Conservation (phyloP, 768 basidiomycete genomes). For the Boletus vermiculosoides region DNA sequence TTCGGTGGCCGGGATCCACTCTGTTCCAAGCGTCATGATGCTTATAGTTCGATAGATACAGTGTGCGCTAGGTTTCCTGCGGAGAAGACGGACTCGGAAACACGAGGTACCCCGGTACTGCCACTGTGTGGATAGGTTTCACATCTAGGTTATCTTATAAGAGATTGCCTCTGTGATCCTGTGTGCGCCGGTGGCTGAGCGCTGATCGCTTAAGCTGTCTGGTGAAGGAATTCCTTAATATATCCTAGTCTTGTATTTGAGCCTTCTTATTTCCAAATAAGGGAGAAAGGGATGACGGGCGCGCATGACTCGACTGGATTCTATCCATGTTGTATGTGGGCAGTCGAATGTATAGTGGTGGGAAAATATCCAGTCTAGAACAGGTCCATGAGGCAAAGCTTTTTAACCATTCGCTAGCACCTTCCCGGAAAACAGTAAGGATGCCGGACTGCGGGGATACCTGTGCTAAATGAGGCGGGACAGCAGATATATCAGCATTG, state of each 20-base stretch:
- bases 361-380: not conserved
- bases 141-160: not conserved
- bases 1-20: not conserved
- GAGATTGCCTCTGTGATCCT: not conserved
- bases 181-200: not conserved
- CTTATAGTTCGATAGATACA: not conserved
- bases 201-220: not conserved
- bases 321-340: not conserved
- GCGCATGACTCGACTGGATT: not conserved
- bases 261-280: not conserved
- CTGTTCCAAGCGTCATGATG: constrained; percentile 3
- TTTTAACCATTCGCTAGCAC: not conserved
- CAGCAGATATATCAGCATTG: not conserved
- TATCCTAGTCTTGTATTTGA: not conserved
- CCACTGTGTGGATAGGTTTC: not conserved
- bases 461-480: not conserved
- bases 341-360: not conserved
- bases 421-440: not conserved
- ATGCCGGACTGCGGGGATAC: not conserved
- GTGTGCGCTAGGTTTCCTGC: not conserved
- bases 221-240: not conserved
- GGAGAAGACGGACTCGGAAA: not conserved
- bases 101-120: not conserved
- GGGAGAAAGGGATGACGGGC: not conserved
- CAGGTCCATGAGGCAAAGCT: not conserved